Evolutionary conservation across 371 early-diverging fungal species (phyloP), one percentile per base, ranked within the genome.

Genomic region (Mucor lusitanicus): DNA sequence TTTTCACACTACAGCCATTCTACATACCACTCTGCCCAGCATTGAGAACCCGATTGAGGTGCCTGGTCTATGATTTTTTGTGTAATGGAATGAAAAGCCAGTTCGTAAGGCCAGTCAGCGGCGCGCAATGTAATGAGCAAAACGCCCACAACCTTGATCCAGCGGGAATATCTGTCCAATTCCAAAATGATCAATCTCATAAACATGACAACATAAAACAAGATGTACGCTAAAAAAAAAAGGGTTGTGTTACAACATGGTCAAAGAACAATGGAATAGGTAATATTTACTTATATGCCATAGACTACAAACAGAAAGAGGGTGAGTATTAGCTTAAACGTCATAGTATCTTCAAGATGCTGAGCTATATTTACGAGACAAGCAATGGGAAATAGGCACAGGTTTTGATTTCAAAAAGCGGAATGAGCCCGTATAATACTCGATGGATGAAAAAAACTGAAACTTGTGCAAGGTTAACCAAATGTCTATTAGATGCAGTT

Each of bases 31-130:
- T 59, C 60, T n/a, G 76, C 81, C 81, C 81, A 83, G 53, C 83
- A 83, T 12, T 73, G 75, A 21, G 64, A 64, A 6, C 76, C 79
- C 11, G 67, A 61, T 4, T 48, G 59, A 27, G 68, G 68, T n/a
- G 68, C 13, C 58, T 72, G 61, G 0, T 50, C 27, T 39, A 65
- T 71, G 1, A 77, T 46, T 27, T 61, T 55, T 30, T 70, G 39
- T 53, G 68, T 70, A 1, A 79, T 54, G 1, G 70, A 58, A 35
- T 68, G 64, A 48, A 70, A 79, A 2, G 79, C 66, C 9, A 83
- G 53, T 39, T 83, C 83, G 46, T 77, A 80, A 7, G 83, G 83
- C 83, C 83, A 83, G 42, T 80, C 83, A 35, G 81, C 75, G 69
- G 77, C 77, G 6, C 83, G 76, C 21, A 83, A 59, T 23, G 65